A percentile compares a stretch with the other conserved stretches of the same genome.
Conservation (phyloP, 1,139 yeast species). For the Neolecta irregularis region DNA sequence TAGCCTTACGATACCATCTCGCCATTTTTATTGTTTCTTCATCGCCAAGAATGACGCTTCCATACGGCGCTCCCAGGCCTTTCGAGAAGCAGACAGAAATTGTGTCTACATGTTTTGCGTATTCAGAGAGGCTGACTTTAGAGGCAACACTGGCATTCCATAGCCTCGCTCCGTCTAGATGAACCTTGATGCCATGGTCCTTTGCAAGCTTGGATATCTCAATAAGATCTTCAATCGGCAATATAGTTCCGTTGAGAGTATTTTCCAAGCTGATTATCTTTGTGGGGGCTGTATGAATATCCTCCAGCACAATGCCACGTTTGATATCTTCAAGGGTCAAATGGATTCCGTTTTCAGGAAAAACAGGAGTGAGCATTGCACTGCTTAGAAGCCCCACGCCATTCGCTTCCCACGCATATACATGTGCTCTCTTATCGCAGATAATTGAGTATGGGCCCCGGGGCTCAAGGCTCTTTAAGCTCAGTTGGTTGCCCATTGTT, state of each 20-base stretch:
- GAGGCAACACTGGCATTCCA: slow-evolving; percentile 80
- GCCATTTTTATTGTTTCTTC: slow-evolving; percentile 49
- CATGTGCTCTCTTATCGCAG: slow-evolving; percentile 78
- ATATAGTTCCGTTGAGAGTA: slow-evolving; percentile 68
- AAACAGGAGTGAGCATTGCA: slow-evolving; percentile 80
- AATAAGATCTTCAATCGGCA: slow-evolving; percentile 66
- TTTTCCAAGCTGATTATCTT: slow-evolving; percentile 73
- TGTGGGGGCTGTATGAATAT: slow-evolving; percentile 82
- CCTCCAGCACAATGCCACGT: slow-evolving; percentile 51
- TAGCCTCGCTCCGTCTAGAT: slow-evolving; percentile 89
- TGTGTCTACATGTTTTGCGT: slow-evolving; percentile 68
- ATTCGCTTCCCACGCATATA: slow-evolving; percentile 73
- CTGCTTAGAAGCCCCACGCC: slow-evolving; percentile 80
- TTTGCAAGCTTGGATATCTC: slow-evolving; percentile 60
- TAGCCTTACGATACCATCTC: slow-evolving; percentile 79
- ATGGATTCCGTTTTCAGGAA: slow-evolving; percentile 47
- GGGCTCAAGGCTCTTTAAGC: slow-evolving; percentile 53
- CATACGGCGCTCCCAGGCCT: slow-evolving; percentile 89
- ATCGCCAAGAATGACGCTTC: slow-evolving; percentile 70
- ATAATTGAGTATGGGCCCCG: slow-evolving; percentile 81
- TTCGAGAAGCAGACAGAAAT: slow-evolving; percentile 81
- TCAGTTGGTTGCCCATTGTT: slow-evolving; percentile 81
- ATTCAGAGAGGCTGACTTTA: slow-evolving; percentile 52
- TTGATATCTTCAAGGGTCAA: slow-evolving; percentile 68
- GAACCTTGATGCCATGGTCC: slow-evolving; percentile 48